A percentile compares a stretch with the other conserved stretches of the same genome.
These are phyloP conservation scores for Acanthamoeba triangularis DNA, from an alignment of 208 protist genomes.

Conservation along the genomic window DNA sequence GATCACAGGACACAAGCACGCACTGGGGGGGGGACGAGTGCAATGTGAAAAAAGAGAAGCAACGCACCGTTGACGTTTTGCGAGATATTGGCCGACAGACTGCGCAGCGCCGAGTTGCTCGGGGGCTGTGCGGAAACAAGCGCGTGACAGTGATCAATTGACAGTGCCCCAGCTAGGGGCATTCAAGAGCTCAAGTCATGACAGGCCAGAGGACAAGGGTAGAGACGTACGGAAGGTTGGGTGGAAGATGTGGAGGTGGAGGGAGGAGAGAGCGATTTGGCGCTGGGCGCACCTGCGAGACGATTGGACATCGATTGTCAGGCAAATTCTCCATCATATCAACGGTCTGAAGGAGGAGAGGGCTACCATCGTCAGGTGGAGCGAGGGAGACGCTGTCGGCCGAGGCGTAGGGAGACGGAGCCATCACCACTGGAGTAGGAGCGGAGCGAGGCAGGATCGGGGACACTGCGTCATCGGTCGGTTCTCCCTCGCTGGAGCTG, in stretches of 20 bases:
- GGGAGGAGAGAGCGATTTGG: not conserved
- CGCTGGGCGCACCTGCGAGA: not conserved
- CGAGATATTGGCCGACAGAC: conserved; percentile 33
- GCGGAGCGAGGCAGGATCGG: not conserved
- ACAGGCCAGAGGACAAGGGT: not conserved
- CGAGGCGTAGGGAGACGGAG: not conserved
- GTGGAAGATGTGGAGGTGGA: not conserved
- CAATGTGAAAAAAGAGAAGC: not conserved
- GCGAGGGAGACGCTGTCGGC: not conserved
- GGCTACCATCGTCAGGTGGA: not conserved
- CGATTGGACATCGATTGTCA: not conserved
- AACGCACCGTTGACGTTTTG: conserved; percentile 31
- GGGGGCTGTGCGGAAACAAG: not conserved
- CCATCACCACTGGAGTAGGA: not conserved
- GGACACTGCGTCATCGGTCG: not conserved
- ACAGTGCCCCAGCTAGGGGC: too few species aligned
- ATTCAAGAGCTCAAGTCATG: not conserved
- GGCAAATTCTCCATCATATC: not conserved
- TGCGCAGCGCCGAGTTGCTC: not conserved
- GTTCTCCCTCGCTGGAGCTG: not conserved
- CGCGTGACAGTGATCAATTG: too few species aligned
- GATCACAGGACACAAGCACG: not conserved
- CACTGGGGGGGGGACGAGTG: too few species aligned
- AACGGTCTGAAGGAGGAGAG: not conserved
- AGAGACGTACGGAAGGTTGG: not conserved